A percentile compares a stretch with the other conserved stretches of the same genome.
Conservation (phyloP, 2,329 filamentous ascomycete species). For the Neophaeococcomyces mojaviensis region DNA sequence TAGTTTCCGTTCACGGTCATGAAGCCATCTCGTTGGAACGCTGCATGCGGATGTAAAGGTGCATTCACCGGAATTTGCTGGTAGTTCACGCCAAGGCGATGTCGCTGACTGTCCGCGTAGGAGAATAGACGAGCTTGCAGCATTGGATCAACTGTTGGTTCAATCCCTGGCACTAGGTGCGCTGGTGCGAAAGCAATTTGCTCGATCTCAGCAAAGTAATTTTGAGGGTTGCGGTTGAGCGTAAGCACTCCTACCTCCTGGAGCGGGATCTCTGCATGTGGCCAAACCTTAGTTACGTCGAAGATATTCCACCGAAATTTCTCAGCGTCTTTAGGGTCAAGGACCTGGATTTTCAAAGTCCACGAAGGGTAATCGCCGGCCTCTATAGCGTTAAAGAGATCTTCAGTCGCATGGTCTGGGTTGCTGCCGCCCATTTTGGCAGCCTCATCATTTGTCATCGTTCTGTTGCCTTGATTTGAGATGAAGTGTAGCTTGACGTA, state of each 20-base stretch:
- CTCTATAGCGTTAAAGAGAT: conserved; percentile 40
- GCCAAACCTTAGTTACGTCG: conserved; percentile 49
- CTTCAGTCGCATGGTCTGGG: conserved; percentile 45
- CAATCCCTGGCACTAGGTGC: conserved; percentile 46
- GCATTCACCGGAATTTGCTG: conserved; percentile 41
- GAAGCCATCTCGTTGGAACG: conserved; percentile 42
- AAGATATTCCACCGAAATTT: conserved; percentile 46
- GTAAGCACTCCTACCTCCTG: conserved; percentile 44
- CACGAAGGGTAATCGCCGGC: conserved; percentile 24
- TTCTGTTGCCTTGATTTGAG: conserved; percentile 41
- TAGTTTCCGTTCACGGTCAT: conserved; percentile 44
- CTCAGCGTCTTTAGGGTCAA: conserved; percentile 38
- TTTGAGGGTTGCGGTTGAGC: conserved; percentile 48
- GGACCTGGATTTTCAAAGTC: conserved; percentile 40
- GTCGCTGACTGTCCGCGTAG: conserved; percentile 45
- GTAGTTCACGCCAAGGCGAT: conserved; percentile 44
- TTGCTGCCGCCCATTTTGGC: conserved; percentile 41
- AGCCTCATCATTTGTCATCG: conserved; percentile 40
- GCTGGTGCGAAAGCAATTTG: conserved; percentile 47
- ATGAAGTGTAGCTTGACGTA: conserved; percentile 47
- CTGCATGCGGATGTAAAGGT: conserved; percentile 41
- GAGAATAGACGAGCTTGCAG: conserved; percentile 46
- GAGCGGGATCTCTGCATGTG: conserved; percentile 37
- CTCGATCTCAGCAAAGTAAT: conserved; percentile 46
- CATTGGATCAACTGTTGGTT: conserved; percentile 41